phyloP scores from a whole-genome alignment of 2,329 filamentous ascomycete genomes.

The Apiospora pterosperma region DNA sequence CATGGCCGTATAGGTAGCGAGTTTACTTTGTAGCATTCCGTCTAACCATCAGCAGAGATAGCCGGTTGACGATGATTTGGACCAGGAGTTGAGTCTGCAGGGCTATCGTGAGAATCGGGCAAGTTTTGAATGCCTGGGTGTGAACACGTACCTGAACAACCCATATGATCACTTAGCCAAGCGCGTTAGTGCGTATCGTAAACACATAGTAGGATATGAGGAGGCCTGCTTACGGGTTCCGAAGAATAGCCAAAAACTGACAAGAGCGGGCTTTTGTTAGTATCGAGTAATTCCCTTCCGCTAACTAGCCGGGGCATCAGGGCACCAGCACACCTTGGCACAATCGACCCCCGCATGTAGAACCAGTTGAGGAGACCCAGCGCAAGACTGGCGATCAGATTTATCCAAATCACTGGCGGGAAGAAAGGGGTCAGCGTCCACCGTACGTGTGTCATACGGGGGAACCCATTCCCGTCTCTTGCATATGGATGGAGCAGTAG shows the following conservation, averaged over 20 bases:
- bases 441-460: too few relatives aligned
- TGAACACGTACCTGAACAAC: slow-evolving; percentile 14
- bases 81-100: slow-evolving; percentile 35
- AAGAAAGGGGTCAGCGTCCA: not conserved
- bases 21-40: not conserved
- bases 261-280: not conserved
- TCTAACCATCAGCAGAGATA: slow-evolving; percentile 34
- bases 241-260: slow-evolving; percentile 8
- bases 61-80: slow-evolving; percentile 44
- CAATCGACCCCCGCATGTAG: slow-evolving; percentile 21
- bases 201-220: not conserved
- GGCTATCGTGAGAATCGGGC: not conserved
- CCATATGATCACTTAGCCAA: not conserved
- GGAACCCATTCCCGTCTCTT: too few relatives aligned
- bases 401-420: slow-evolving; percentile 28
- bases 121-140: rapidly evolving
- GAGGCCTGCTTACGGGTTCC: not conserved
- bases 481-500: not conserved
- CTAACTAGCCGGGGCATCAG: not conserved
- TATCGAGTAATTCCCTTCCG: too few relatives aligned
- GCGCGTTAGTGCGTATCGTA: not conserved
- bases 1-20: too few relatives aligned
- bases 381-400: slow-evolving; percentile 21
- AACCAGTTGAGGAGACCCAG: slow-evolving; percentile 26
- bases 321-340: slow-evolving; percentile 19